Base-by-base conservation (phyloP, 495 filamentous ascomycete genomes). In the Hypoxylon subgilvum region DNA sequence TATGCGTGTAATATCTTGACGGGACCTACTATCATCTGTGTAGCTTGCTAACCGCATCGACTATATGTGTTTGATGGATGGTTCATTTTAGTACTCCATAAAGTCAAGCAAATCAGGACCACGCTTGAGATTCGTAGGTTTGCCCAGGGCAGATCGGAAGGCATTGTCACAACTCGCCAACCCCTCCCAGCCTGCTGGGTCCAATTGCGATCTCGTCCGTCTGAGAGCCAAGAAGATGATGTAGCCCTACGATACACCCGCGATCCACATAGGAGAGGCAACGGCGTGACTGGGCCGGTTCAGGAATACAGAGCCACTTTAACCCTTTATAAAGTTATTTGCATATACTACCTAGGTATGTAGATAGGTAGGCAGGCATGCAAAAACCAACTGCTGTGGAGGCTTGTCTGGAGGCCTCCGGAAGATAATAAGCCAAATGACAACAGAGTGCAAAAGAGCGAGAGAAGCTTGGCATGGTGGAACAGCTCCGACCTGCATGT, bases 181-280 rank as follows among this genome's bases (percentile, higher is more conserved):
- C 54, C 54, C 48, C 49, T 58, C 50, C 61, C 61, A 55, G 18
- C 55, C 61, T 64, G 39, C 50, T 59, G 61, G 61, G 61, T 55
- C 61, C 54, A 64, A 59, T 64, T 58, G 49, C 44, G 36, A 54
- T 58, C 61, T 64, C 54, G 39, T 59, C 38, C 30, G 28, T 13
- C 30, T 23, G 22, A 39, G 12, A 47, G 61, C 61, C 61, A 64
- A 64, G 60, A 64, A 64, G 60, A 25, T 13, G 34, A 28, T 36
- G 40, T 59, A 64, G 61, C 61, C 61, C 44, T 64, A 59, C 23
- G 39, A 47, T 23, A 46, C 28, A 42, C 32, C 31, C 19, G 54
- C 51, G 28, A 31, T 49, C 58, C 54, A 47, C 44, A 19, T 56
- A 64, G 16, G 35, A 9, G 49, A 52, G 44, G 21, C 41, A 30